These are phyloP conservation scores for Bertia moriformis DNA, from an alignment of 2,329 filamentous ascomycete species.

Conservation along the genomic window DNA sequence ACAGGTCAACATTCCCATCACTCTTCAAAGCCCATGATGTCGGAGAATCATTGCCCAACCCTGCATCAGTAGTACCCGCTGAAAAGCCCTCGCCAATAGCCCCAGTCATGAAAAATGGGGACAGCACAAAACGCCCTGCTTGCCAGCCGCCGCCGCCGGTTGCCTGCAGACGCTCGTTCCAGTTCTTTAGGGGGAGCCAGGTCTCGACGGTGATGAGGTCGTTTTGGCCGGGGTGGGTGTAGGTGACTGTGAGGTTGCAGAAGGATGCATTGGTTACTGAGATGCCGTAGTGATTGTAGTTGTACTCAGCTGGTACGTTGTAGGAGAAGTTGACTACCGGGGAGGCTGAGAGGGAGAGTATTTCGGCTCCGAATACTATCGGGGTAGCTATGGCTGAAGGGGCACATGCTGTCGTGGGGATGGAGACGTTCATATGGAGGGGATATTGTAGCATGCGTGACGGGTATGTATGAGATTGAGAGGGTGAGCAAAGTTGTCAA, in stretches of 20 bases:
- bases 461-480: no score
- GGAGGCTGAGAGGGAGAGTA: no score
- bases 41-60: constrained; percentile 3
- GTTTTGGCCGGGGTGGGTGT: constrained; percentile 9
- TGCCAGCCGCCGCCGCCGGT: constrained; percentile 14
- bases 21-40: constrained; percentile 3
- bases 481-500: no score
- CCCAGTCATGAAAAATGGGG: constrained; percentile 7
- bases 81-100: constrained; percentile 11
- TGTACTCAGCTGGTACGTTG: no score
- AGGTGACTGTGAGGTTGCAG: constrained; percentile 13
- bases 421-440: no score
- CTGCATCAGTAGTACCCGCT: constrained; percentile 12
- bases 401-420: no score
- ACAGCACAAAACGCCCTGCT: constrained; percentile 8
- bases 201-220: constrained; percentile 10
- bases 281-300: no score
- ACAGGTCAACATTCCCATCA: constrained; percentile 5
- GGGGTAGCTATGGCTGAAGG: no score
- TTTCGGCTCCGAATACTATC: no score
- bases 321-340: no score
- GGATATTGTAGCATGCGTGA: no score
- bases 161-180: constrained; percentile 14
- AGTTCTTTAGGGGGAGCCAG: constrained; percentile 10
- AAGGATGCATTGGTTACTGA: no score